Evolutionary conservation across 495 filamentous ascomycete genomes (phyloP).

Genomic region (Podospora pseudocomata): DNA sequence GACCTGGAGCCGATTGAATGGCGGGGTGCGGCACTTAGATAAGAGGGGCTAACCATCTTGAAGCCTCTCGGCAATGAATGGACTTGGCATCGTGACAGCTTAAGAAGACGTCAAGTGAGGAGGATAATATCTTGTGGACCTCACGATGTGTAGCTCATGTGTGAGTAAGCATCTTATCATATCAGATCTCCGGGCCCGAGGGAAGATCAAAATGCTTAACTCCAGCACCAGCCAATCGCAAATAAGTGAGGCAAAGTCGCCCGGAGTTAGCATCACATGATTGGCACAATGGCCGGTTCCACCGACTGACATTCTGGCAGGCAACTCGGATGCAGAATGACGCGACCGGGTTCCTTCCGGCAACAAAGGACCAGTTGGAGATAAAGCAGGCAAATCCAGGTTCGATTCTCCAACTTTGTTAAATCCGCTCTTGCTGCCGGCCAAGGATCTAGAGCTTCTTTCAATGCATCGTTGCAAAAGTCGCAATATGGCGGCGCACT

Average conservation of each 20-base stretch:
- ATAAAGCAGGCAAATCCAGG: slow-evolving; percentile 7
- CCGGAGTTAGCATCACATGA: slow-evolving; percentile 25
- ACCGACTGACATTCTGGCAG: slow-evolving; percentile 7
- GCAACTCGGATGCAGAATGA: slow-evolving; percentile 3
- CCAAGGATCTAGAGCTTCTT: background rate
- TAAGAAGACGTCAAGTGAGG: background rate
- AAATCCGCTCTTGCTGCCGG: background rate
- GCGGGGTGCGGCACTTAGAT: background rate
- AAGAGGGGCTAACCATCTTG: background rate
- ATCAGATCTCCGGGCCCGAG: background rate
- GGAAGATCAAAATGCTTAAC: no score
- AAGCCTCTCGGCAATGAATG: background rate
- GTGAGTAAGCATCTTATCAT: background rate
- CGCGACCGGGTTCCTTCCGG: background rate
- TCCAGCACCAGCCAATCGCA: background rate
- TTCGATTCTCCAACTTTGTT: background rate
- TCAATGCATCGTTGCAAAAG: background rate
- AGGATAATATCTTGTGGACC: background rate
- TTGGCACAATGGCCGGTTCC: slow-evolving; percentile 8
- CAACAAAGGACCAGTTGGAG: background rate
- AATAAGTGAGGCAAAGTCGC: background rate
- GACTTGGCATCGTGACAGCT: background rate
- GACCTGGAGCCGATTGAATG: background rate
- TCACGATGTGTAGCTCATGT: background rate
- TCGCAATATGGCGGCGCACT: slow-evolving; percentile 16